A percentile compares a stretch with the other conserved stretches of the same genome.
Evolutionary conservation across 768 basidiomycete species (phyloP).

Genomic region (Lentinula guzmanii): DNA sequence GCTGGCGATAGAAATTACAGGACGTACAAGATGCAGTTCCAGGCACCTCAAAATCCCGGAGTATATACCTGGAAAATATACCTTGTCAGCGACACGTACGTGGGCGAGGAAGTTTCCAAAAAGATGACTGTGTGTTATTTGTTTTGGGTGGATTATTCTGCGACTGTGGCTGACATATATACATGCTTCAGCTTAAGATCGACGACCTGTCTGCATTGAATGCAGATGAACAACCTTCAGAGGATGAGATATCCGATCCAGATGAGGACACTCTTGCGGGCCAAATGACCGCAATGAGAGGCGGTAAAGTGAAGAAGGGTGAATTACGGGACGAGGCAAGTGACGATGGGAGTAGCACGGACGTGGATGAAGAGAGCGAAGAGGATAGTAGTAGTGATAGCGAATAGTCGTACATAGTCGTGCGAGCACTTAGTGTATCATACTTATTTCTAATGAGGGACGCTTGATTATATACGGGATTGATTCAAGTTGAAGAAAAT

Average conservation of each 20-base stretch:
- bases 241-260: conserved; percentile 96
- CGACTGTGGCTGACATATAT: neutral
- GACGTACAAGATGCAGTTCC: conserved; percentile 89
- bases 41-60: conserved; percentile 81
- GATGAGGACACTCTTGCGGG: conserved; percentile 96
- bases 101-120: conserved; percentile 69
- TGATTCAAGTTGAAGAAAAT: too few species aligned
- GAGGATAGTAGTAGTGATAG: conserved; percentile 55
- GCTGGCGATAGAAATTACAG: conserved; percentile 56
- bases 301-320: conserved; percentile 73
- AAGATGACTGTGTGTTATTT: conserved; percentile 61
- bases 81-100: conserved; percentile 82
- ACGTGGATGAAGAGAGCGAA: conserved; percentile 45
- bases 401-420: conserved; percentile 21
- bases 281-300: conserved; percentile 96
- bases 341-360: conserved; percentile 46
- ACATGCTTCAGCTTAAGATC: conserved; percentile 62
- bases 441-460: neutral
- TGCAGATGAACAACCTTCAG: conserved; percentile 52
- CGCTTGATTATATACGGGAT: neutral
- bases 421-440: neutral
- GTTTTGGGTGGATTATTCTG: neutral
- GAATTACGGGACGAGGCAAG: conserved; percentile 37
- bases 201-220: conserved; percentile 60
- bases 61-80: conserved; percentile 86